Conservation (phyloP, 2,329 filamentous ascomycete genomes). For the Lasiodiplodia sp. region DNA sequence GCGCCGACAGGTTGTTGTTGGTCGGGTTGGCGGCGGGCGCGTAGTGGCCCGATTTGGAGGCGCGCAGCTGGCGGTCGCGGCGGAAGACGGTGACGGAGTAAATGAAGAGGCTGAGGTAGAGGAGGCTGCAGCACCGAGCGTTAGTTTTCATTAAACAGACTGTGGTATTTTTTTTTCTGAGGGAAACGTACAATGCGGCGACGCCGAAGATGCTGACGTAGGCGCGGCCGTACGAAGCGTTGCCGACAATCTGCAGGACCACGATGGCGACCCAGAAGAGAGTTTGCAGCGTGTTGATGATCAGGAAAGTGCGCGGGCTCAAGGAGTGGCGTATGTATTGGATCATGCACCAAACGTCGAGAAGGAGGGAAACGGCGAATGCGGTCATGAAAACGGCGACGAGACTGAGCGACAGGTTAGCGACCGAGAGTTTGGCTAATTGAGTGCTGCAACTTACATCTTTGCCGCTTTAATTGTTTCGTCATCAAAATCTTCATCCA, state of each 20-base stretch:
- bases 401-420: conserved; percentile 38
- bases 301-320: conserved; percentile 43
- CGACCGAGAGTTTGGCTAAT: too few species aligned
- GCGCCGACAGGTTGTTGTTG: conserved; percentile 1
- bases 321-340: conserved; percentile 43
- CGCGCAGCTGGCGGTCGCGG: conserved; percentile 1
- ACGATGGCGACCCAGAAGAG: conserved; percentile 44
- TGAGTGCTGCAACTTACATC: background rate
- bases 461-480: background rate
- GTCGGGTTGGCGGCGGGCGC: conserved; percentile 13
- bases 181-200: conserved; percentile 44
- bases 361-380: conserved; percentile 42
- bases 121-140: background rate
- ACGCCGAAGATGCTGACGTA: conserved; percentile 40
- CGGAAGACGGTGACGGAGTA: conserved; percentile 21
- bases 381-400: conserved; percentile 43
- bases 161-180: background rate
- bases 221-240: conserved; percentile 32
- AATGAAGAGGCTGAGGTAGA: conserved; percentile 27
- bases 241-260: conserved; percentile 42
- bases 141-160: background rate
- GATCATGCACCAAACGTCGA: conserved; percentile 46
- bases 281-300: conserved; percentile 46
- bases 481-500: background rate
- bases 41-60: background rate